Base-by-base conservation (phyloP, 2,329 filamentous ascomycete genomes). In the Chrysosporium queenslandicum region DNA sequence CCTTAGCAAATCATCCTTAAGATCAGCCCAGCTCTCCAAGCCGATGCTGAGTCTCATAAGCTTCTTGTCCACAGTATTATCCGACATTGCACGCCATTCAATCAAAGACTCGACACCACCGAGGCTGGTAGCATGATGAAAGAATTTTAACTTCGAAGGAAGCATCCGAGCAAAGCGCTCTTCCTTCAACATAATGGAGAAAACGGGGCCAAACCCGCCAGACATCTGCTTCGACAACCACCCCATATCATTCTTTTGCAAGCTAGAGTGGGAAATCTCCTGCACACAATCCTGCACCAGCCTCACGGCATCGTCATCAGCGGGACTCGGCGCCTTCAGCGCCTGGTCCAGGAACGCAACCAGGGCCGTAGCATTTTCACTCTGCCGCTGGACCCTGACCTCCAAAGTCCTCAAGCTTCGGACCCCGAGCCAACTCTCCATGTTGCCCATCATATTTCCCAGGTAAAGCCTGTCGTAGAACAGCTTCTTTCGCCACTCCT, bases 21-120 rank as follows among this genome's bases (percentile, higher is more conserved):
- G 66, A 71, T 97, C 92, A 67, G 92, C 85, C 75, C 86, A 85
- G 43, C 78, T 80, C 74, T 98, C 92, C 29, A 96, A 78, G 0
- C 92, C 92, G 30, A 96, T 72, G 66, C 90, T 96, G 27, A 98
- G 72, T 48, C 92, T 74, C 68, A 96, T 63, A 66, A 97, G 67
- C 53, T 79, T 75, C 63, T 75, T 78, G 64, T 94, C 87, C 36
- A 94, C 82, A 1, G 67, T 74, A 2, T 69, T 62, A 73, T 98
- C 92, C 54, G 82, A 84, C 87, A 98, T 92, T 45, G 85, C 80
- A 54, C 92, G 77, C 92, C 92, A 98, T 77, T 98, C 92, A 60
- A 98, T 90, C 73, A 97, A 70, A 63, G 87, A 92, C 77, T 97
- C 92, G 8, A 97, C 88, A 3, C 92, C 91, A 2, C 92, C 92